Evolutionary conservation across 2,329 filamentous ascomycete species (phyloP).

Genomic region (Fusarium sp.): DNA sequence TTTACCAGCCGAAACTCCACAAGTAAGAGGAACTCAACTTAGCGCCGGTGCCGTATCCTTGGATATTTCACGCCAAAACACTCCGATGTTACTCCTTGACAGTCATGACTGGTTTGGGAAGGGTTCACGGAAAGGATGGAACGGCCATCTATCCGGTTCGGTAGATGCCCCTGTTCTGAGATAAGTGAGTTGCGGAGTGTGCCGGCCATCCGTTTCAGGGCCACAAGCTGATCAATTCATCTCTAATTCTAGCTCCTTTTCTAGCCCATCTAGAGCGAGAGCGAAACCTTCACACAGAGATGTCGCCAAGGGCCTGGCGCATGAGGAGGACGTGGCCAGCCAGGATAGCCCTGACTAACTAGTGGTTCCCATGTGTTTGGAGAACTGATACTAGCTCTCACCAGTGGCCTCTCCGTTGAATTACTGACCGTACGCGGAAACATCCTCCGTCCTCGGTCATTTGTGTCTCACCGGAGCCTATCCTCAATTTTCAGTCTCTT

Average conservation of each 20-base stretch:
- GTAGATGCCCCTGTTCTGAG: not conserved
- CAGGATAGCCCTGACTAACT: not conserved
- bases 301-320: not conserved
- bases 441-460: not conserved
- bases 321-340: not conserved
- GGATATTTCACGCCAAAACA: not conserved
- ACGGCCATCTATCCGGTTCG: not conserved
- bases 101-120: not conserved
- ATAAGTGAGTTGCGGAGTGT: not conserved
- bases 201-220: not conserved
- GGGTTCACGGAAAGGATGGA: not conserved
- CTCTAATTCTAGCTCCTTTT: not conserved
- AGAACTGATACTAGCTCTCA: not conserved
- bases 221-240: constrained; percentile 4
- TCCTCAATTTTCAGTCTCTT: not conserved
- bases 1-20: not conserved
- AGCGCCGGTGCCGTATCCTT: not conserved
- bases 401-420: not conserved
- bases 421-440: not conserved
- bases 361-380: not conserved
- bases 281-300: not conserved
- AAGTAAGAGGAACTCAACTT: not conserved
- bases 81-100: not conserved
- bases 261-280: not conserved
- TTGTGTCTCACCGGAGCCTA: not conserved